Conservation (phyloP, 257 asterid species). For the Solanum paucissectum region DNA sequence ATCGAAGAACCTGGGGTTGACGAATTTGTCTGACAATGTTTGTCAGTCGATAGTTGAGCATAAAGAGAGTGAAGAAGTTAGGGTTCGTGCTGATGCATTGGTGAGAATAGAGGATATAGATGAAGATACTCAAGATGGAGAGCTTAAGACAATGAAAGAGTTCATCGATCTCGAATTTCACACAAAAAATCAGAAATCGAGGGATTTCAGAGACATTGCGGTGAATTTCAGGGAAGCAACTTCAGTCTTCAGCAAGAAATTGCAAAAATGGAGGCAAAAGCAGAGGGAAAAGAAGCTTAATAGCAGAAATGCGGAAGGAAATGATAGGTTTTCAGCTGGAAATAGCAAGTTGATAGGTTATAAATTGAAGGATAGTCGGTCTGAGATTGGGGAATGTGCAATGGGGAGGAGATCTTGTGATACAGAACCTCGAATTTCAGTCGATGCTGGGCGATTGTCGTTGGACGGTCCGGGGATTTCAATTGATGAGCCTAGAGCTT, state of each 20-base stretch:
- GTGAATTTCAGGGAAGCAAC: slow-evolving; percentile 64
- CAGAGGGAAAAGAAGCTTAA: slow-evolving; percentile 31
- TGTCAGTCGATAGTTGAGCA: slow-evolving; percentile 14
- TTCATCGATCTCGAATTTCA: slow-evolving; percentile 73
- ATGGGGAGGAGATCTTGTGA: slow-evolving; percentile 68
- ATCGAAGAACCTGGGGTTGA: slow-evolving; percentile 52
- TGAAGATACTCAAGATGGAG: slow-evolving; percentile 43
- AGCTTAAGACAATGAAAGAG: slow-evolving; percentile 84
- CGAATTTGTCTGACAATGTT: slow-evolving; percentile 33
- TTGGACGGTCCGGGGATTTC: slow-evolving; percentile 25
- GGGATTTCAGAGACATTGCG: slow-evolving; percentile 53
- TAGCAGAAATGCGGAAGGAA: slow-evolving; percentile 4
- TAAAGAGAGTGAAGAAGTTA: slow-evolving; percentile 12
- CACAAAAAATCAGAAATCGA: slow-evolving; percentile 37
- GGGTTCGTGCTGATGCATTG: slow-evolving; percentile 20
- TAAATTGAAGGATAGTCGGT: slow-evolving; percentile 22
- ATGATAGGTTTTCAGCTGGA: slow-evolving; percentile 1
- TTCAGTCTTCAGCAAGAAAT: slow-evolving; percentile 70
- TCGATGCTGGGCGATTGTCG: slow-evolving; percentile 37
- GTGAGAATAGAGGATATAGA: slow-evolving; percentile 14
- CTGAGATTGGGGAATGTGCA: slow-evolving; percentile 27
- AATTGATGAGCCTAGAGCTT: slow-evolving; percentile 86
- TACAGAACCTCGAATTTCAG: slow-evolving; percentile 49
- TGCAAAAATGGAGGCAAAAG: slow-evolving; percentile 73
- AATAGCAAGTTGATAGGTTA: slow-evolving; percentile 1